phyloP scores from a whole-genome alignment of 768 basidiomycete species.

The Hygrophorus pudorinus region DNA sequence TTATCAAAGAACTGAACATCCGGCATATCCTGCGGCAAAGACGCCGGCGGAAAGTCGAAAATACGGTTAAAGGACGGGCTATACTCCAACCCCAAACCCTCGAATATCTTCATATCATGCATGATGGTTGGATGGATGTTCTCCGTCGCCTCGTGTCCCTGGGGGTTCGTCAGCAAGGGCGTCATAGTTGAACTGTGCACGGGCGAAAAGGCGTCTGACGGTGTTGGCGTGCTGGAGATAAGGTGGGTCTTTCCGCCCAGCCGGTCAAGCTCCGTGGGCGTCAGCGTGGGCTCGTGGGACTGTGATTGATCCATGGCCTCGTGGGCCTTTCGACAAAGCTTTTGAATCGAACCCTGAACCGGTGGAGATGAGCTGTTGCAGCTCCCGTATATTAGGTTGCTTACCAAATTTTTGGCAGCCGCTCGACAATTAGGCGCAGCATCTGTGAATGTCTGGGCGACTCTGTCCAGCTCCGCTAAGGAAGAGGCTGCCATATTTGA shows the following conservation, averaged over 20 bases:
- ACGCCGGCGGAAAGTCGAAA: conserved; percentile 16
- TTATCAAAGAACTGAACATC: conserved; percentile 19
- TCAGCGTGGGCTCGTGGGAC: conserved; percentile 17
- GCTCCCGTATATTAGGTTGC: conserved; percentile 7
- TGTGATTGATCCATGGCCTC: conserved; percentile 24
- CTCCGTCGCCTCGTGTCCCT: conserved; percentile 2
- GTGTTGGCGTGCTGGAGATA: conserved; percentile 20
- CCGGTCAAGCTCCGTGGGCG: conserved; percentile 41
- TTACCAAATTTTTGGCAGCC: conserved; percentile 35
- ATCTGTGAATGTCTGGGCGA: conserved; percentile 35
- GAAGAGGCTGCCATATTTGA: conserved; percentile 39
- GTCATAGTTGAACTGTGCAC: neutral
- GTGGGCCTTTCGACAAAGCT: conserved; percentile 33
- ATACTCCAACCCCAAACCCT: conserved; percentile 14
- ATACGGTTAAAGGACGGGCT: conserved; percentile 14
- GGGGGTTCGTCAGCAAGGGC: neutral
- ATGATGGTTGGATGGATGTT: conserved; percentile 42
- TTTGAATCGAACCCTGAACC: conserved; percentile 30
- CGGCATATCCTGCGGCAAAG: conserved; percentile 14
- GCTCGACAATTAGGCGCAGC: conserved; percentile 34
- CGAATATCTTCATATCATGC: conserved; percentile 40
- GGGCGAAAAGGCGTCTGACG: neutral
- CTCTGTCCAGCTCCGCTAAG: conserved; percentile 35
- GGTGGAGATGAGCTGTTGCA: neutral
- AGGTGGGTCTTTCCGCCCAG: conserved; percentile 45